Evolutionary conservation across 495 filamentous ascomycete species (phyloP), one percentile per base, ranked within the genome.

Genomic region (Aspergillus leporis): DNA sequence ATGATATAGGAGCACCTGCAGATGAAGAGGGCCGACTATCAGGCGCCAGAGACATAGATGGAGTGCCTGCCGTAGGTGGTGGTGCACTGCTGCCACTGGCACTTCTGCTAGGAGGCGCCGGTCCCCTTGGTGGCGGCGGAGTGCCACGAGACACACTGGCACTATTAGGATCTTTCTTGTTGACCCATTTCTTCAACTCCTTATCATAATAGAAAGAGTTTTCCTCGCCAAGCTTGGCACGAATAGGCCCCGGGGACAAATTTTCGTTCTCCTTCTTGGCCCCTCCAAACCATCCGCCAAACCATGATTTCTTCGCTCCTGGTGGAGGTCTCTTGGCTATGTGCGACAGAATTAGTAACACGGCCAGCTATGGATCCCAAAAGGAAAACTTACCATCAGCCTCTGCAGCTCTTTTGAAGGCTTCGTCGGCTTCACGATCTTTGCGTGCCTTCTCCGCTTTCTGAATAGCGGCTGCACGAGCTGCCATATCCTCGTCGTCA

Each of bases 101-200:
- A 38, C 63, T 65, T 49, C 76, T 66, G 49, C 74, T 78, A 28
- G 74, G 71, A 51, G 78, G 76, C 47, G 75, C 76, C 14, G 76
- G 69, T 21, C 71, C 73, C 59, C 74, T 79, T 5, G 82, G 79
- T 51, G 84, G 80, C 19, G 82, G 79, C 10, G 85, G 78, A 0
- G 81, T 75, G 14, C 83, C 67, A 66, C 80, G 71, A 61, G 86
- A 77, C 62, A 74, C 61, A 14, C 74, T 71, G 13, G 74, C 68
- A 52, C 73, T 74, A 28, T 69, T 73, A 2, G 78, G 76, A 16
- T 85, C 87, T 69, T 97, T 97, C 79, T 97, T 97, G 74, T 99
- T 97, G 73, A 99, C 84, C 95, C 95, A 99, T 68, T 93, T 91
- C 80, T 95, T 95, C 55, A 96, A 81, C 21, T 96, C 90, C 4